Evolutionary conservation across 805 yeast species (phyloP), one percentile per base, ranked within the genome.

Genomic region (Pichia cephalocereana): DNA sequence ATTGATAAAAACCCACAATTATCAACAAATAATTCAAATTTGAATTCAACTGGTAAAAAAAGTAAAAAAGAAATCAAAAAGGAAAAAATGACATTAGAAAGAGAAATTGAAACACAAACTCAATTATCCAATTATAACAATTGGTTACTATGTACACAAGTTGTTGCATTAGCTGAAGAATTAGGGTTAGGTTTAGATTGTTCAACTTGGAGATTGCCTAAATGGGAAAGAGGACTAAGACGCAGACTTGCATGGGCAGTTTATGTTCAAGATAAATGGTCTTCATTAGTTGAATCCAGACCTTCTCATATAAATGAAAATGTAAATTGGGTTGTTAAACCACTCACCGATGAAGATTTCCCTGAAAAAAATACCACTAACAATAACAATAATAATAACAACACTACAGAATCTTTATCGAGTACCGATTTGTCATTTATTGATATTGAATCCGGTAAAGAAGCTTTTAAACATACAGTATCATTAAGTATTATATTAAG

Each of bases 211-310:
- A 82, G 85, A 58, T 67, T 91, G 36, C 98, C 98, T 0, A 82
- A 83, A 57, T 93, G 98, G 98, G 99, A 91, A 61, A 73, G 95
- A 45, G 95, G 95, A 7, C 67, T 91, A 44, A 73, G 99, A 46
- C 77, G 87, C 56, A 72, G 98, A 50, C 67, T 91, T 44, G 96
- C 97, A 0, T 91, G 99, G 98, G 97, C 97, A 0, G 93, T 89
- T 1, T 91, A 80, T 72, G 71, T 85, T 45, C 95, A 89, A 63
- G 96, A 89, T 59, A 88, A 90, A 61, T 91, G 98, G 98, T 74
- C 83, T 10, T 71, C 96, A 1, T 67, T 90, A 44, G 78, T 80
- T 46, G 95, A 87, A 59, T 79, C 90, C 0, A 71, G 96, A 40
- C 95, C 96, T 2, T 83, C 96, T 0, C 96, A 88, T 63, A 74